Evolutionary conservation across 371 early-diverging fungal species (phyloP), one percentile per base, ranked within the genome.

Genomic region (Mucor piriformis): DNA sequence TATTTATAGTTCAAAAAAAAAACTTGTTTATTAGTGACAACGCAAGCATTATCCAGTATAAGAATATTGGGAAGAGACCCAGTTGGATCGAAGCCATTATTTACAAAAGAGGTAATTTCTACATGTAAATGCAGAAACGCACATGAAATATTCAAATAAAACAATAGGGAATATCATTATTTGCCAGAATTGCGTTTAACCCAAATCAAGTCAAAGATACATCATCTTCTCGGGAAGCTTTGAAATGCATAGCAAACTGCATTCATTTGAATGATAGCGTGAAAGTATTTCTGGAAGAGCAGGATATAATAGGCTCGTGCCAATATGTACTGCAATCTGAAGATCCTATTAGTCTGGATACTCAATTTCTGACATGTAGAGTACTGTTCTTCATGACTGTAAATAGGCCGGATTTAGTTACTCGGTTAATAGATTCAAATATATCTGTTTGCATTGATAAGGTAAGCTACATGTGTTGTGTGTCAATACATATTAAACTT

Each of bases 361-460:
- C 79, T 8, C 83, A 83, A 64, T 87, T 87, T 64, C 61, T 87
- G 50, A 58, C 72, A 16, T 78, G 80, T 37, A 81, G 86, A 44
- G 79, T 85, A 34, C 62, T 85, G 5, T 83, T 85, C 54, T 69
- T 85, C n/a, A 63, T 83, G 65, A 85, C 85, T 4, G 77, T 87
- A 44, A 66, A 74, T 43, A 57, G 79, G 20, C 37, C 59, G 10
- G 73, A 78, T 20, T 50, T 81, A 24, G 80, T 83, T 6, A 25
- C 67, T 53, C 59, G 65, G 24, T 50, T 87, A 13, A 72, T 85
- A 13, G 63, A 76, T 16, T 35, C 67, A 15, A 65, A 76, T 50
- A 74, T 81, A 35, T 78, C 75, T 16, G 51, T 67, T 33, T 59
- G 66, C 13, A 52, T 83, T 20, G 66, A 66, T 23, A 75, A 72